Conservation (phyloP, 2,329 filamentous ascomycete species). For the Aspergillus sp. region DNA sequence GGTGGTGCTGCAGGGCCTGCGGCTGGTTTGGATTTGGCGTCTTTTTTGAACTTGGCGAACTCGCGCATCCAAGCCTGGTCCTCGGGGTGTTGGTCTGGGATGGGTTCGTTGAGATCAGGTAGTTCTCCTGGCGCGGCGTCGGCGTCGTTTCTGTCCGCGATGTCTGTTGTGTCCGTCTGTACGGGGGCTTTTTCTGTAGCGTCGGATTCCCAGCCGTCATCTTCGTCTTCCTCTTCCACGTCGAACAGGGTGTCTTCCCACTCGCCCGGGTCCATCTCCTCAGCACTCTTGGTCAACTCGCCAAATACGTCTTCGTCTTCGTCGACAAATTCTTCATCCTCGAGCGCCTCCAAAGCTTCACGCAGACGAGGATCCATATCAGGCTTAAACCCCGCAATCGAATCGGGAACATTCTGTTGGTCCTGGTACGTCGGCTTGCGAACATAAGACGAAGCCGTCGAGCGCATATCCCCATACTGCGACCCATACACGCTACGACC, state of each 20-base stretch:
- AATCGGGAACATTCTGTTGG: slow-evolving; percentile 87
- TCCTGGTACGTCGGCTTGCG: slow-evolving; percentile 76
- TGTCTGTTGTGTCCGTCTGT: slow-evolving; percentile 24
- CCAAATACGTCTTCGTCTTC: slow-evolving; percentile 78
- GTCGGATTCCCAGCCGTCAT: slow-evolving; percentile 92
- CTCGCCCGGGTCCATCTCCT: slow-evolving; percentile 69
- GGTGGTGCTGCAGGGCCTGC: slow-evolving; percentile 24
- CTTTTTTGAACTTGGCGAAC: slow-evolving; percentile 91
- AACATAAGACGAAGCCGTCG: slow-evolving; percentile 64
- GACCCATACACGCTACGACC: slow-evolving; percentile 31
- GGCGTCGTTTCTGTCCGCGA: slow-evolving; percentile 31
- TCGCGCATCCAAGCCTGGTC: slow-evolving; percentile 84
- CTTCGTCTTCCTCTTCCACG: slow-evolving; percentile 45
- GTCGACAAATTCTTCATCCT: slow-evolving; percentile 91
- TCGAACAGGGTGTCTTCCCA: slow-evolving; percentile 60
- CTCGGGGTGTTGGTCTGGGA: slow-evolving; percentile 48
- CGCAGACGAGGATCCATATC: slow-evolving; percentile 93
- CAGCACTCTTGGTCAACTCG: slow-evolving; percentile 57
- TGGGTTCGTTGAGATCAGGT: slow-evolving; percentile 31
- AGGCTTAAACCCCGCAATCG: slow-evolving; percentile 86
- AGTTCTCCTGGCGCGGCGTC: slow-evolving; percentile 32
- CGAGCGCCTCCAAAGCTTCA: slow-evolving; percentile 85
- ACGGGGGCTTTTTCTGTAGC: slow-evolving; percentile 69
- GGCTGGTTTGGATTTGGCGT: slow-evolving; percentile 46
- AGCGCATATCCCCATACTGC: slow-evolving; percentile 37